Evolutionary conservation across 805 yeast genomes (phyloP), one percentile per base, ranked within the genome.

Genomic region (Priceomyces melissophilus): DNA sequence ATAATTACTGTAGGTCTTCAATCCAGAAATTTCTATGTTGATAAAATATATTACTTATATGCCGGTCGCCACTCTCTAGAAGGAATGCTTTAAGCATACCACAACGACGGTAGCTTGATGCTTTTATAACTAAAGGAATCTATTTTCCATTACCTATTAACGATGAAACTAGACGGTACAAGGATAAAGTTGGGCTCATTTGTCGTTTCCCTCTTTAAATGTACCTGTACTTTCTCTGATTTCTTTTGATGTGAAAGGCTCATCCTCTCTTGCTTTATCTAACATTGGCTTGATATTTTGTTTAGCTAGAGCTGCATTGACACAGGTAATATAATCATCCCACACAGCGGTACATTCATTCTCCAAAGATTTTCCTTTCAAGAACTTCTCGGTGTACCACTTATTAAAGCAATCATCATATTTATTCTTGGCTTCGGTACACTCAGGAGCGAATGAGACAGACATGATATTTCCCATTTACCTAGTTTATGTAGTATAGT

Each of bases 371-470:
- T 67, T 61, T 2, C 74, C 75, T 47, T 70, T 62, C 42, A 85
- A 65, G 50, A 85, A 85, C 61, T 84, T 85, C 52, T 93, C 97
- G 4, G 93, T 82, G 60, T 93, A 93, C 99, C 99, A 90, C 49
- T 77, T 76, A 64, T 89, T 90, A 69, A 93, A 93, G 62, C 99
- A 93, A 55, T 82, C 84, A 58, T 93, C 98, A 57, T 93, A 93
- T 54, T 81, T 78, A 52, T 80, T 79, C 64, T 93, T 93, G 43
- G 84, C 77, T 28, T 80, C 85, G 15, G 95, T 87, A 65, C 99
- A 93, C 67, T 93, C 98, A 17, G 97, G 96, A 29, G 99, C 98
- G 72, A 93, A 86, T 45, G 96, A 88, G 9, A 60, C 69, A 5
- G 95, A 69, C 74, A 70, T 69, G 39, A 56, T 59, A 47, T 66